These are phyloP conservation scores for Schizosaccharomyces cryophilus DNA, from an alignment of 805 yeast species.

Conservation along the genomic window DNA sequence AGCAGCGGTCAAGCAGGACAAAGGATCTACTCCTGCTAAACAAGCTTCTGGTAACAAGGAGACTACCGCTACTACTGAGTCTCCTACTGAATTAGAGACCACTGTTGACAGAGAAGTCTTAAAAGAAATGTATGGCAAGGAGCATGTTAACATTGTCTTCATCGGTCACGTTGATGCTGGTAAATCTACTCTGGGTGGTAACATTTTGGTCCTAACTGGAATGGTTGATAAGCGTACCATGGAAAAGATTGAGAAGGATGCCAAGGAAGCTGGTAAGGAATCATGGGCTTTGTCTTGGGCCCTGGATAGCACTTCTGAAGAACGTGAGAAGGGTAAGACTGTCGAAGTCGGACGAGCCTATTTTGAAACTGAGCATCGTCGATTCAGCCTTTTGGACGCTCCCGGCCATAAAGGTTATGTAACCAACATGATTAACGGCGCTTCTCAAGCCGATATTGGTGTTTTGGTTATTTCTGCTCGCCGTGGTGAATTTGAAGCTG, in stretches of 20 bases:
- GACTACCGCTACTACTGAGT: slow-evolving; percentile 22
- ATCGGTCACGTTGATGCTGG: slow-evolving; percentile 99
- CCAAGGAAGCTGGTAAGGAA: slow-evolving; percentile 97
- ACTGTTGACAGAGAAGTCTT: slow-evolving; percentile 73
- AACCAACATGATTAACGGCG: slow-evolving; percentile 98
- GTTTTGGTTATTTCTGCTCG: slow-evolving; percentile 90
- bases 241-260: slow-evolving; percentile 93
- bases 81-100: slow-evolving; percentile 42
- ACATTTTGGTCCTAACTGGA: slow-evolving; percentile 73
- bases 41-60: slow-evolving; percentile 42
- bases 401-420: slow-evolving; percentile 99
- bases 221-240: slow-evolving; percentile 96
- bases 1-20: too few species aligned
- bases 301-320: slow-evolving; percentile 97
- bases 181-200: slow-evolving; percentile 98
- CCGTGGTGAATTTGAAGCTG: slow-evolving; percentile 98
- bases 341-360: slow-evolving; percentile 96
- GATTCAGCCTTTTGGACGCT: slow-evolving; percentile 94
- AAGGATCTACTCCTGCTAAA: slow-evolving; percentile 25
- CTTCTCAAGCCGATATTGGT: slow-evolving; percentile 98
- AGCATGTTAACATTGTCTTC: slow-evolving; percentile 84
- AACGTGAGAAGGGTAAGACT: slow-evolving; percentile 95
- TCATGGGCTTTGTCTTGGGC: slow-evolving; percentile 99
- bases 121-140: slow-evolving; percentile 86
- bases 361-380: slow-evolving; percentile 91